Evolutionary conservation across 106 monocot genomes (phyloP).

Genomic region (Dioscorea dumetorum): DNA sequence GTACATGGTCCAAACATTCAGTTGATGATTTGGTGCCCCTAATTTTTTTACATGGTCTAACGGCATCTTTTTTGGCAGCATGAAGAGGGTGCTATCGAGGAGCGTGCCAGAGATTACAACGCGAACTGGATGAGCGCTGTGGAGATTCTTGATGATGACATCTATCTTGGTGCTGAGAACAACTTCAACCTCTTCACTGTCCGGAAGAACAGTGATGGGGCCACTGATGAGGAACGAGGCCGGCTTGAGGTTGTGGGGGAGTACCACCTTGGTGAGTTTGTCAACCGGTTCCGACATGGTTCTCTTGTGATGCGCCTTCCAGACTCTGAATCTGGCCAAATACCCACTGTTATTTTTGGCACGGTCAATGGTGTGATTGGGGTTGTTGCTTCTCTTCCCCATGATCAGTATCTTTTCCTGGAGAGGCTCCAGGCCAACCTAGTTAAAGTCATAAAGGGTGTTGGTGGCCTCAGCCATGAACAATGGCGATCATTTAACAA

Average conservation of each 20-base stretch:
- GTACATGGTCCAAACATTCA: too few species aligned
- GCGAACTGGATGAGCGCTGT: conserved; percentile 99
- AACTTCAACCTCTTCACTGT: conserved; percentile 95
- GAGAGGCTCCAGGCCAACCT: conserved; percentile 78
- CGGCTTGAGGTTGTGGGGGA: conserved; percentile 95
- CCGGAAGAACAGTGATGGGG: conserved; percentile 83
- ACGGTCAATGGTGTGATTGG: conserved; percentile 96
- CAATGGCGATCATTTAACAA: conserved; percentile 96
- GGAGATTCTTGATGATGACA: conserved; percentile 87
- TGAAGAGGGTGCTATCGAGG: conserved; percentile 95
- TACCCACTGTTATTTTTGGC: conserved; percentile 89
- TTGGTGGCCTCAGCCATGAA: conserved; percentile 89
- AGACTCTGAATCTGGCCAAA: conserved; percentile 76
- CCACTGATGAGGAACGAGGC: conserved; percentile 89
- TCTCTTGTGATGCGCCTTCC: conserved; percentile 99
- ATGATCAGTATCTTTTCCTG: conserved; percentile 77
- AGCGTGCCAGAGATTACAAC: conserved; percentile 83
- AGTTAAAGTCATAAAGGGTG: conserved; percentile 89
- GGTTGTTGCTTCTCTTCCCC: conserved; percentile 83
- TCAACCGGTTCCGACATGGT: conserved; percentile 82
- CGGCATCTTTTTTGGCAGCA: conserved; percentile 27
- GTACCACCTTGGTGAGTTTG: conserved; percentile 88
- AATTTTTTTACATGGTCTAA: too few species aligned
- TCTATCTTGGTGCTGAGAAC: conserved; percentile 95
- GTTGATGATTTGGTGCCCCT: too few species aligned